Base-by-base conservation (phyloP, 345 rosid genomes). In the Boechera stricta region DNA sequence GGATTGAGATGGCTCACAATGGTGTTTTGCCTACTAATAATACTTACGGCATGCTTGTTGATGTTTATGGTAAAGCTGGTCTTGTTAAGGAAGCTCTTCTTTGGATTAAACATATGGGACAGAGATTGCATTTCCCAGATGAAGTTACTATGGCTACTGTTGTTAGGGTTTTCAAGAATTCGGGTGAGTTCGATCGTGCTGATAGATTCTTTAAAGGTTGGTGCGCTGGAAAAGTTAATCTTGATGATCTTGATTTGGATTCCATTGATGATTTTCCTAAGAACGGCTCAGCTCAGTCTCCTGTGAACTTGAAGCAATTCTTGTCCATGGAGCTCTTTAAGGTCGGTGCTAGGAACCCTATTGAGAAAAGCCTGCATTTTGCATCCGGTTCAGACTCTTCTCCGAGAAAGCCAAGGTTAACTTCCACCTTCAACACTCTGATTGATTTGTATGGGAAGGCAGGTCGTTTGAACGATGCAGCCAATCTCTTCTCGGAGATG, bases 381-480 rank as follows among this genome's bases (percentile, higher is more conserved):
- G 41, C 82, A 44, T 15, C 68, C 9, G 68, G 68, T 5, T 41
- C 38, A 0, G 87, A 85, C 21, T 77, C 61, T 54, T 69, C 82
- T 60, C 72, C 77, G 69, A 73, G 85, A 53, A 91, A 84, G 85
- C 98, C 93, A 47, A 76, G 62, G 55, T 74, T 86, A n/a, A 88
- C 97, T 7, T 79, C 94, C 5, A 94, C 96, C 0, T 94, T 85
- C 71, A 94, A 91, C 58, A 86, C 91, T 29, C 74, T 94, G 79
- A 91, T 94, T 76, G 98, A 94, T 86, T 77, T 94, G 83, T 94
- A 94, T 69, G 98, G 96, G 21, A 94, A 94, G 77, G 96, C 97
- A 1, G 98, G 93, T 52, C 90, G 91, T 11, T 84, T 94, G 13
- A 71, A 73, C 60, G 98, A 91, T 71, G 98, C 98, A 26, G 98